These are phyloP conservation scores for Apiospora pterosperma DNA, from an alignment of 2,329 filamentous ascomycete species.

Conservation along the genomic window DNA sequence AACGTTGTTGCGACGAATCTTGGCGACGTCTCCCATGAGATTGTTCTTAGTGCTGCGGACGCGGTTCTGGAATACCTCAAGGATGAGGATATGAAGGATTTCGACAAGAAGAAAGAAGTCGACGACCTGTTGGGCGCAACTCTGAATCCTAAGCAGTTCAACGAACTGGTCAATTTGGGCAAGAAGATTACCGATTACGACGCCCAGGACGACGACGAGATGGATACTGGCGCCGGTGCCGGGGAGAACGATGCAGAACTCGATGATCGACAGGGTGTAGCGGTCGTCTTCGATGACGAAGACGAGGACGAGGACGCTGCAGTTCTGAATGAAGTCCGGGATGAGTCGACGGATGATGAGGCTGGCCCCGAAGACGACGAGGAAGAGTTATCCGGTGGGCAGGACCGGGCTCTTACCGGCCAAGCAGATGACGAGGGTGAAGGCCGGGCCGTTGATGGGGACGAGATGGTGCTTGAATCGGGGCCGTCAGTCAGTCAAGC, in stretches of 20 bases:
- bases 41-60: constrained; percentile 91
- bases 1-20: constrained; percentile 85
- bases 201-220: constrained; percentile 89
- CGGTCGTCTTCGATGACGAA: constrained; percentile 92
- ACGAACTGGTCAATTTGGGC: constrained; percentile 90
- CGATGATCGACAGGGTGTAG: constrained; percentile 93
- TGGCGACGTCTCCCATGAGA: constrained; percentile 88
- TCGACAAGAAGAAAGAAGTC: constrained; percentile 97
- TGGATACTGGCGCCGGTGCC: constrained; percentile 64
- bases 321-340: constrained; percentile 80
- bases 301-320: constrained; percentile 79
- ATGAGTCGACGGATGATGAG: constrained; percentile 81
- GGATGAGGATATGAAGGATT: constrained; percentile 92
- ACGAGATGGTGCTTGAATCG: constrained; percentile 82
- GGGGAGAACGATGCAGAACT: constrained; percentile 71
- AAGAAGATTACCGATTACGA: constrained; percentile 99
- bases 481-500: constrained; percentile 41
- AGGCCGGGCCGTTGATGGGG: constrained; percentile 54
- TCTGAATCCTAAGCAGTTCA: constrained; percentile 87
- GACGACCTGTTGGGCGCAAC: constrained; percentile 87
- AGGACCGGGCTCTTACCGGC: constrained; percentile 49
- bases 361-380: constrained; percentile 59
- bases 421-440: constrained; percentile 35
- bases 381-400: constrained; percentile 52
- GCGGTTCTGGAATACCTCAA: constrained; percentile 88